These are phyloP conservation scores for Anthostomella pinea DNA, from an alignment of 2,329 filamentous ascomycete genomes.

Conservation along the genomic window DNA sequence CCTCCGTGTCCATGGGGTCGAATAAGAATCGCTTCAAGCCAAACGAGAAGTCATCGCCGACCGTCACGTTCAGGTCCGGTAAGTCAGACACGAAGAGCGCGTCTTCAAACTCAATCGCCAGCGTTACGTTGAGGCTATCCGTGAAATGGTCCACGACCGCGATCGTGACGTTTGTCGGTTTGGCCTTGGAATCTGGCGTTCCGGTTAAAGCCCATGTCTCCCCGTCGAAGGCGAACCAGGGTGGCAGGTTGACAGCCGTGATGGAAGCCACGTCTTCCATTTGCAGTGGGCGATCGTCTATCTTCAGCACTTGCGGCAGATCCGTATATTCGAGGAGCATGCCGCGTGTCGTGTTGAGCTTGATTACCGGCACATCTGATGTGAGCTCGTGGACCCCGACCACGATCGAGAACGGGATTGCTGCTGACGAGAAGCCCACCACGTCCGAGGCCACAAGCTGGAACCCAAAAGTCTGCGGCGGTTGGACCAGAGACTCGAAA, in stretches of 20 bases:
- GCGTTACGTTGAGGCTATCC: slow-evolving; percentile 56
- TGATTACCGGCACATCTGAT: slow-evolving; percentile 56
- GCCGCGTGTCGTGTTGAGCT: slow-evolving; percentile 56
- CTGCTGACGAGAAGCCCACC: slow-evolving; percentile 68
- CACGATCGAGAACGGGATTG: slow-evolving; percentile 65
- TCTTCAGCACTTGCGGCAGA: slow-evolving; percentile 48
- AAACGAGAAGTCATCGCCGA: slow-evolving; percentile 28
- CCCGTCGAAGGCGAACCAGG: slow-evolving; percentile 68
- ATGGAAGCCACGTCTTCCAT: slow-evolving; percentile 50
- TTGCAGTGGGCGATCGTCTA: slow-evolving; percentile 55
- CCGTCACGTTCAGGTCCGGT: slow-evolving; percentile 27
- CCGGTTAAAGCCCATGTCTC: slow-evolving; percentile 62
- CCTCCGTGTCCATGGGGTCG: slow-evolving; percentile 20
- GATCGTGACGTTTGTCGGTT: slow-evolving; percentile 61
- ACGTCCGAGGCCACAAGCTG: slow-evolving; percentile 76
- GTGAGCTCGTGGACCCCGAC: slow-evolving; percentile 69
- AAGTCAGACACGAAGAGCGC: slow-evolving; percentile 28
- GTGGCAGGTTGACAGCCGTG: slow-evolving; percentile 51
- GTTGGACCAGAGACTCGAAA: slow-evolving; percentile 58
- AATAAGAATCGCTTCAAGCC: slow-evolving; percentile 30
- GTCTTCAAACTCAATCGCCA: slow-evolving; percentile 33
- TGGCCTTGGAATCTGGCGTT: slow-evolving; percentile 56
- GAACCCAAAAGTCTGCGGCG: slow-evolving; percentile 70
- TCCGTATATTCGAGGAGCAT: slow-evolving; percentile 49
- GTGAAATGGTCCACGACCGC: slow-evolving; percentile 57